Conservation (phyloP, 768 basidiomycete genomes). For the Auricularia sp. region DNA sequence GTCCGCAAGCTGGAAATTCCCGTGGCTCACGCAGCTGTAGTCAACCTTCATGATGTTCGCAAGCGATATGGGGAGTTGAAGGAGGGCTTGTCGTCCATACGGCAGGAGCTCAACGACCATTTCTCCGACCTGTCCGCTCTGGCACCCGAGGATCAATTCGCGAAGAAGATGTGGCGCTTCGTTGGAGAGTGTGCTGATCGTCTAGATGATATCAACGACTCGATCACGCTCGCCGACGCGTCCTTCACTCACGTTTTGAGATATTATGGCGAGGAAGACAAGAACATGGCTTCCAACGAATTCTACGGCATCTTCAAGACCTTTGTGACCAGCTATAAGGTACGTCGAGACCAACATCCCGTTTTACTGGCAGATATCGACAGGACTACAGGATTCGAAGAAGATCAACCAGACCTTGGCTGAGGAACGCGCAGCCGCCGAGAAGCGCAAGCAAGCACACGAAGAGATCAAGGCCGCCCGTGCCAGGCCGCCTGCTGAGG, state of each 20-base stretch:
- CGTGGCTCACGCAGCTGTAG: slow-evolving; percentile 28
- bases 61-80: slow-evolving; percentile 64
- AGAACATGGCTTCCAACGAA: slow-evolving; percentile 73
- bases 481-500: slow-evolving; percentile 25
- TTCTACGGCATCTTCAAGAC: slow-evolving; percentile 98
- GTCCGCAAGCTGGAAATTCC: neutral
- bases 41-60: slow-evolving; percentile 78
- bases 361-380: neutral
- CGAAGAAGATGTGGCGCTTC: slow-evolving; percentile 88
- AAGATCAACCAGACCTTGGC: slow-evolving; percentile 62
- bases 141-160: slow-evolving; percentile 56
- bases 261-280: slow-evolving; percentile 91
- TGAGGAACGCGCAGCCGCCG: slow-evolving; percentile 56
- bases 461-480: slow-evolving; percentile 45
- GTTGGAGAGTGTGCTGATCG: slow-evolving; percentile 62
- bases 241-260: slow-evolving; percentile 76
- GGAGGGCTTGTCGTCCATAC: slow-evolving; percentile 68
- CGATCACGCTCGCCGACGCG: slow-evolving; percentile 76
- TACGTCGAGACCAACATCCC: slow-evolving; percentile 20
- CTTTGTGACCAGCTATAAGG: slow-evolving; percentile 88
- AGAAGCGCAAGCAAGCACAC: slow-evolving; percentile 58
- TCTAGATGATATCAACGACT: slow-evolving; percentile 76
- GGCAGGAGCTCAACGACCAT: slow-evolving; percentile 69
- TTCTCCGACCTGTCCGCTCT: slow-evolving; percentile 56
- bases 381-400: slow-evolving; percentile 68